A percentile compares a stretch with the other conserved stretches of the same genome.
These are phyloP conservation scores for Populus tremula DNA, from an alignment of 345 rosid species.

Conservation along the genomic window DNA sequence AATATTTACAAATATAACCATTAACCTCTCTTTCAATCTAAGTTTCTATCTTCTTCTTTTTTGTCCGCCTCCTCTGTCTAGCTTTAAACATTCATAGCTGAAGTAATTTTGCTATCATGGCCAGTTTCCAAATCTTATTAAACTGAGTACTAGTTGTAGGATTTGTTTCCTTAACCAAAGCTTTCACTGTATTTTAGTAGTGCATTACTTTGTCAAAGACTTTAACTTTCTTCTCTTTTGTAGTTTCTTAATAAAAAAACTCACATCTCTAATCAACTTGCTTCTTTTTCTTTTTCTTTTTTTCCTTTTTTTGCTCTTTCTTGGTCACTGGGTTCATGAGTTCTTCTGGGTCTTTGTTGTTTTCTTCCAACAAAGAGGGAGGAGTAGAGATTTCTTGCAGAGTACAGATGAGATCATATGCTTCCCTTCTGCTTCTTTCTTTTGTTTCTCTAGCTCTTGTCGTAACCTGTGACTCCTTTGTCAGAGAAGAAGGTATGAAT, in stretches of 20 bases:
- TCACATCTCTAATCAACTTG: conserved; percentile 16
- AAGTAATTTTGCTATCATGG: conserved; percentile 46
- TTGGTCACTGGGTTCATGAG: conserved; percentile 30
- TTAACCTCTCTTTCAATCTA: conserved; percentile 71
- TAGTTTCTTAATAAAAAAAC: conserved; percentile 10
- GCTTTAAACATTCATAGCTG: conserved; percentile 6
- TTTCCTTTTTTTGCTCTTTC: not conserved
- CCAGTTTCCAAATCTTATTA: conserved; percentile 48
- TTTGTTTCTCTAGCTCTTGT: conserved; percentile 44
- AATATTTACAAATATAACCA: too few species aligned
- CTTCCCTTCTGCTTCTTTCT: conserved; percentile 39
- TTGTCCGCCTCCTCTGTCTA: not conserved
- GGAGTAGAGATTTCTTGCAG: conserved; percentile 25
- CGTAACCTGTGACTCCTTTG: conserved; percentile 48
- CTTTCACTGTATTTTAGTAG: conserved; percentile 4
- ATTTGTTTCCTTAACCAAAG: conserved; percentile 13
- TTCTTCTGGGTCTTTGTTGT: conserved; percentile 18
- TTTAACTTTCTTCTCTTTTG: conserved; percentile 10
- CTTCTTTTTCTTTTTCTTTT: conserved; percentile 16
- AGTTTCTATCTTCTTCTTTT: conserved; percentile 38
- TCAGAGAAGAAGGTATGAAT: conserved; percentile 62
- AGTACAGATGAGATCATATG: conserved; percentile 39
- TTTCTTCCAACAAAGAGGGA: conserved; percentile 13
- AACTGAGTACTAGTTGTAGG: conserved; percentile 6
- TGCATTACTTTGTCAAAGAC: conserved; percentile 16